Conservation (phyloP, 2,329 filamentous ascomycete genomes). For the Coniochaeta prunicola region DNA sequence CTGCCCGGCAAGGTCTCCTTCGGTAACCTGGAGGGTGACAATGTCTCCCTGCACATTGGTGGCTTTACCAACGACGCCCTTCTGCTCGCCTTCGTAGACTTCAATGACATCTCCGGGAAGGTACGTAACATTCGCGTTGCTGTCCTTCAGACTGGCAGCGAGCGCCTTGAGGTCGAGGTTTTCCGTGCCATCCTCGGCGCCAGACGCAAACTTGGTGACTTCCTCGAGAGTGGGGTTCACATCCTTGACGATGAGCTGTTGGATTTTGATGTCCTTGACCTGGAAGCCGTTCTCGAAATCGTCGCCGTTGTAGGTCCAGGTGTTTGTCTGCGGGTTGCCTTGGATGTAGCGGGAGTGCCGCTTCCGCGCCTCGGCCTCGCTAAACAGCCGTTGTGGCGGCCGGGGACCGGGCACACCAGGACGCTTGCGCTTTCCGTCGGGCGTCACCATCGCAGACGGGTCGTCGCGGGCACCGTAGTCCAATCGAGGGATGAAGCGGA, state of each 20-base stretch:
- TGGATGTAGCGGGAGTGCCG: slow-evolving; percentile 59
- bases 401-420: slow-evolving; percentile 53
- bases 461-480: slow-evolving; percentile 91
- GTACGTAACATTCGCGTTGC: slow-evolving; percentile 74
- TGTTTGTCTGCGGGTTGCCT: slow-evolving; percentile 69
- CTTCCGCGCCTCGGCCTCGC: slow-evolving; percentile 86
- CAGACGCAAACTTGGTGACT: slow-evolving; percentile 86
- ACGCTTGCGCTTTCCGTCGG: slow-evolving; percentile 76
- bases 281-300: slow-evolving; percentile 90
- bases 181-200: slow-evolving; percentile 84
- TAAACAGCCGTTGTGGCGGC: slow-evolving; percentile 86
- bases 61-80: slow-evolving; percentile 79
- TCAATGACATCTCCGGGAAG: slow-evolving; percentile 93
- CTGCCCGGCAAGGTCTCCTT: slow-evolving; percentile 76
- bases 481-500: slow-evolving; percentile 81
- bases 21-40: slow-evolving; percentile 76
- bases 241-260: slow-evolving; percentile 75
- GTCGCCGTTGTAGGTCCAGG: slow-evolving; percentile 80
- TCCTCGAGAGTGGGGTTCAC: slow-evolving; percentile 93
- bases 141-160: slow-evolving; percentile 82
- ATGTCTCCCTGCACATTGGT: slow-evolving; percentile 86
- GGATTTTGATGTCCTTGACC: slow-evolving; percentile 88
- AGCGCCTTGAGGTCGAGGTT: slow-evolving; percentile 89
- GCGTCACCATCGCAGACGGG: slow-evolving; percentile 31
- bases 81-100: slow-evolving; percentile 92